A percentile compares a stretch with the other conserved stretches of the same genome.
These are phyloP conservation scores for Annulohypoxylon bovei DNA, from an alignment of 495 filamentous ascomycete species.

Conservation along the genomic window DNA sequence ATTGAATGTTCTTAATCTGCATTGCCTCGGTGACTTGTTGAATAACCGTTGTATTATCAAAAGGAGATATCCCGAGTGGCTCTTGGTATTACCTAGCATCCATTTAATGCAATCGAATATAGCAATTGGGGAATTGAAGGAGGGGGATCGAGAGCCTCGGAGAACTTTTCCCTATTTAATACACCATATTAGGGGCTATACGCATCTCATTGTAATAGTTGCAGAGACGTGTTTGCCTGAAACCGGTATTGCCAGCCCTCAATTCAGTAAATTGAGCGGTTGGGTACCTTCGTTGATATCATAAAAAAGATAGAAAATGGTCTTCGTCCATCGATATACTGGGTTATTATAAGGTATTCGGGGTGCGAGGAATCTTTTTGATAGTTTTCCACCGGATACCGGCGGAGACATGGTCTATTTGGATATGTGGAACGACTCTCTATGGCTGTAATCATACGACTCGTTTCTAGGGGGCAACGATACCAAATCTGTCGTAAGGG, in stretches of 20 bases:
- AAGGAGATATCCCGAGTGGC: too few species aligned
- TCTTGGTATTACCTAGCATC: too few species aligned
- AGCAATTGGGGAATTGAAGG: background rate
- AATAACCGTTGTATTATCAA: too few species aligned
- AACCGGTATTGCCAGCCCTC: too few species aligned
- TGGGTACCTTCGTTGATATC: background rate
- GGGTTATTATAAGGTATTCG: background rate
- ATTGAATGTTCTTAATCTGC: background rate
- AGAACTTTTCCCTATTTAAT: too few species aligned
- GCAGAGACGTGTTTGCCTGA: too few species aligned
- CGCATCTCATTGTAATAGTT: too few species aligned
- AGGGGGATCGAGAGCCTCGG: background rate
- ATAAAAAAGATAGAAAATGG: background rate
- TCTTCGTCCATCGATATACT: background rate
- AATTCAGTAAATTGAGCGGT: too few species aligned
- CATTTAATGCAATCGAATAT: too few species aligned
- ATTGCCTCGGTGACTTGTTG: too few species aligned
- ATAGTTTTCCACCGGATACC: conserved; percentile 8
- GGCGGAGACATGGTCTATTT: background rate
- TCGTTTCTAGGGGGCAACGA: conserved; percentile 13
- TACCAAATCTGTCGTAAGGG: conserved; percentile 61
- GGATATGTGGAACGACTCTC: background rate
- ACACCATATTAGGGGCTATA: too few species aligned
- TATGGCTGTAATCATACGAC: background rate
- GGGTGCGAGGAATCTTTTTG: too few species aligned